Evolutionary conservation across 2,329 filamentous ascomycete genomes (phyloP), one percentile per base, ranked within the genome.

Genomic region (Neopestalotiopsis rosae): DNA sequence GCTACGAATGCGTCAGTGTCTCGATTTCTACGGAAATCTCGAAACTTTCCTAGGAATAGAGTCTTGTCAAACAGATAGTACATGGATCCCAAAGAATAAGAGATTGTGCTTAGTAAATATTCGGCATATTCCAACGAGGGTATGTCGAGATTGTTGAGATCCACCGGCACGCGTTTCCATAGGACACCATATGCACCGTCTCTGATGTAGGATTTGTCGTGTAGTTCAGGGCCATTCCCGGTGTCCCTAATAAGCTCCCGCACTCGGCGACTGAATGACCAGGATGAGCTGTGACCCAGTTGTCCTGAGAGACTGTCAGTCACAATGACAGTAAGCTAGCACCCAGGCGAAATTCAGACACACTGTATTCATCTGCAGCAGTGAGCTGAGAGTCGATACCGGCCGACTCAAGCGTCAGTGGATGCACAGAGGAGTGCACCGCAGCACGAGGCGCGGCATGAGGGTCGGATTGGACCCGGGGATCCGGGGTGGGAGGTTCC

Each of bases 231-330:
- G 13, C 57, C 57, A 5, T 59, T 59, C 10, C 57, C 57, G 7
- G 57, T 59, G 30, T 59, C 57, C 17, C 57, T 34, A 4, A 59
- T 59, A 24, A 59, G 30, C 30, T 59, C 57, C 57, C 57, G 57
- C 57, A 59, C 57, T 10, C 57, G 57, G 30, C 57, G 57, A 34
- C 57, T 59, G 17, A 59, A 59, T 4, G 57, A 59, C 57, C 57
- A 59, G 30, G 57, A 59, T 17, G 57, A 59, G 57, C 57, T 59
- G 57, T 59, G 57, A n/a, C 57, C 57, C 10, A 59, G 28, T 59
- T 59, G 57, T 30, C 57, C 57, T 59, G 17, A 2, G 9, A 12
- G 57, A 13, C 13, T 3, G 30, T 59, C 45, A 52, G 57, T 30
- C 30, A 34, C 49, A 14, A 59, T 30, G 7, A 3, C 30, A 14